phyloP scores from a whole-genome alignment of 2,329 filamentous ascomycete genomes.

The Diaporthe ilicicola region DNA sequence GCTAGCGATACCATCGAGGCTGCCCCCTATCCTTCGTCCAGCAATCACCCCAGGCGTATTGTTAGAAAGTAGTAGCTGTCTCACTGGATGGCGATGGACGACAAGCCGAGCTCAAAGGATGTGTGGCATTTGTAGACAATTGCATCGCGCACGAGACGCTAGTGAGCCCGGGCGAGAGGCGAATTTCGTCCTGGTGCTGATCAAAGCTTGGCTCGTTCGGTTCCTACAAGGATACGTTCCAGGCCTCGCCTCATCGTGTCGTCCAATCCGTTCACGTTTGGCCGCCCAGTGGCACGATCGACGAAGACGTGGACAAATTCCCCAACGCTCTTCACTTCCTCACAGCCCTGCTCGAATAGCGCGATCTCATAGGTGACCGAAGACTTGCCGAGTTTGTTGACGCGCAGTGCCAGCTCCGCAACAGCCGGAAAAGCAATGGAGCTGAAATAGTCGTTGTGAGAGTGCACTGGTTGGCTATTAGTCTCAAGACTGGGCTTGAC shows the following conservation, averaged over 20 bases:
- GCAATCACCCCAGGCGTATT: slow-evolving; percentile 2
- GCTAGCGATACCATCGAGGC: background rate
- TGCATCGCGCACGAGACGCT: slow-evolving; percentile 14
- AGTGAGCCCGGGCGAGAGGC: background rate
- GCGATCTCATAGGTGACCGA: slow-evolving; percentile 92
- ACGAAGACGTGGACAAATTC: slow-evolving; percentile 87
- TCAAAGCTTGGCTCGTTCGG: slow-evolving; percentile 39
- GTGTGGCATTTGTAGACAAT: background rate
- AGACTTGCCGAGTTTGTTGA: slow-evolving; percentile 83
- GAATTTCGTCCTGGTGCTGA: background rate
- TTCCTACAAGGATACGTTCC: slow-evolving; percentile 58
- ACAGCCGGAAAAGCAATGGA: slow-evolving; percentile 83
- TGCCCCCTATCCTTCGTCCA: background rate
- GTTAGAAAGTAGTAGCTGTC: background rate
- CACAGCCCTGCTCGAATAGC: slow-evolving; percentile 79
- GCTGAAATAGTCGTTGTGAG: slow-evolving; percentile 85
- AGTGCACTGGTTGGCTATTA: slow-evolving; percentile 63
- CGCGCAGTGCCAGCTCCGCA: slow-evolving; percentile 82
- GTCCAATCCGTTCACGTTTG: slow-evolving; percentile 72
- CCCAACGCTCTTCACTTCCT: slow-evolving; percentile 82
- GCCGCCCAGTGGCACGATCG: slow-evolving; percentile 74
- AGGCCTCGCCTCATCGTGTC: slow-evolving; percentile 65
- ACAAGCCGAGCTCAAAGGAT: background rate
- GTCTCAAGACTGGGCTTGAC: background rate
- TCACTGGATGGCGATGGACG: background rate